phyloP scores from a whole-genome alignment of 1,284 basidiomycete species.

The Ceratobasidium sp. region DNA sequence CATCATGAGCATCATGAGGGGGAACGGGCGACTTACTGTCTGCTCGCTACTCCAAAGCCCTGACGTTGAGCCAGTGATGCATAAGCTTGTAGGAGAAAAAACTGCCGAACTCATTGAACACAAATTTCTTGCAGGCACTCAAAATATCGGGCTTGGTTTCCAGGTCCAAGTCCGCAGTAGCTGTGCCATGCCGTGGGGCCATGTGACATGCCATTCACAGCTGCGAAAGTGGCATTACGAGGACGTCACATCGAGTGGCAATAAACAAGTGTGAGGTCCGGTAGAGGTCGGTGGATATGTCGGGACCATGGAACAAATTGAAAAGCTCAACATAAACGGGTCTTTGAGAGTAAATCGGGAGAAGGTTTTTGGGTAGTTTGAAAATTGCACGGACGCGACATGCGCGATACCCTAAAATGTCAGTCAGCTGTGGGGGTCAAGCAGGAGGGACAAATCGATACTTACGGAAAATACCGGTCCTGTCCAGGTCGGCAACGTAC shows the following conservation, averaged over 20 bases:
- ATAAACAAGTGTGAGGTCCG: background rate
- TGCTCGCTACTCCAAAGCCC: background rate
- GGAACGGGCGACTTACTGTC: background rate
- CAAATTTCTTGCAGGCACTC: background rate
- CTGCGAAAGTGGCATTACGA: background rate
- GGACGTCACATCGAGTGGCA: too few species aligned
- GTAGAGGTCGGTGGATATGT: background rate
- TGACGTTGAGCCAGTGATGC: constrained; percentile 1
- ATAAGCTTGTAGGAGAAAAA: constrained; percentile 1
- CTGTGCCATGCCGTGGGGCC: background rate
- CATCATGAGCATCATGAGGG: constrained; percentile 23
- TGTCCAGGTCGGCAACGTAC: background rate
- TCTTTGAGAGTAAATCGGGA: background rate
- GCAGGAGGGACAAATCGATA: background rate
- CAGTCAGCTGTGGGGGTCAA: background rate
- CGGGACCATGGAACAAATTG: background rate
- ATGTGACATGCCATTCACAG: constrained; percentile 12
- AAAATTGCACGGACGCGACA: constrained; percentile 13
- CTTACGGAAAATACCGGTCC: background rate
- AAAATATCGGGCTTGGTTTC: background rate
- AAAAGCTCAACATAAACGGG: constrained; percentile 20
- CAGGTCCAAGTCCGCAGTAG: background rate
- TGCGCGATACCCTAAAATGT: background rate
- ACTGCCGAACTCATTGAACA: constrained; percentile 12
- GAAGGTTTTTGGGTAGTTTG: background rate